Evolutionary conservation across 2,329 filamentous ascomycete species (phyloP).

Genomic region (Dendryphion nanum): DNA sequence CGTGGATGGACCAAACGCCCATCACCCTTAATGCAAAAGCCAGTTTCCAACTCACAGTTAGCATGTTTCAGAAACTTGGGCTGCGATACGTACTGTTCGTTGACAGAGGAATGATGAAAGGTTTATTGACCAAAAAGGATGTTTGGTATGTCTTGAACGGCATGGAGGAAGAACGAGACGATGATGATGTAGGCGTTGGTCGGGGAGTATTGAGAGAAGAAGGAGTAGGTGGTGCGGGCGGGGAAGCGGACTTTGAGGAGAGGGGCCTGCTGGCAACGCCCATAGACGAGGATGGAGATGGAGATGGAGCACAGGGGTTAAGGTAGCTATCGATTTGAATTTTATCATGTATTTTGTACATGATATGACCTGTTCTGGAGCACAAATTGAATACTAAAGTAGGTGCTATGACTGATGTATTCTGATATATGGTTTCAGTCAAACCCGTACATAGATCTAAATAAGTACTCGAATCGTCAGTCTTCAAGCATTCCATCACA

Average conservation of each 20-base stretch:
- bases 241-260: constrained; percentile 38
- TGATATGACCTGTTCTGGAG: too few relatives aligned
- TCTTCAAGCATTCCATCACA: too few relatives aligned
- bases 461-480: too few relatives aligned
- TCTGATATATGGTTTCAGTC: too few relatives aligned
- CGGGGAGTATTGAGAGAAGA: constrained; percentile 24
- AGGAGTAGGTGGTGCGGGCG: constrained; percentile 7
- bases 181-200: constrained; percentile 35
- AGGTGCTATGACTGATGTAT: too few relatives aligned
- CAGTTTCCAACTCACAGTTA: constrained; percentile 79
- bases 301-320: too few relatives aligned
- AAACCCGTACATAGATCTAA: too few relatives aligned
- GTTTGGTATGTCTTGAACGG: constrained; percentile 88
- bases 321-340: too few relatives aligned
- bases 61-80: constrained; percentile 93
- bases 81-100: constrained; percentile 86
- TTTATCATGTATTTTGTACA: too few relatives aligned
- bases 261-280: constrained; percentile 19
- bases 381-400: too few relatives aligned
- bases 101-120: constrained; percentile 77
- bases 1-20: constrained; percentile 99
- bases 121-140: constrained; percentile 94
- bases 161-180: constrained; percentile 31
- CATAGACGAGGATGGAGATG: neutral
- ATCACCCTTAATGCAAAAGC: constrained; percentile 79